Conservation (phyloP, 2,329 filamentous ascomycete genomes). For the Coniella lustricola region DNA sequence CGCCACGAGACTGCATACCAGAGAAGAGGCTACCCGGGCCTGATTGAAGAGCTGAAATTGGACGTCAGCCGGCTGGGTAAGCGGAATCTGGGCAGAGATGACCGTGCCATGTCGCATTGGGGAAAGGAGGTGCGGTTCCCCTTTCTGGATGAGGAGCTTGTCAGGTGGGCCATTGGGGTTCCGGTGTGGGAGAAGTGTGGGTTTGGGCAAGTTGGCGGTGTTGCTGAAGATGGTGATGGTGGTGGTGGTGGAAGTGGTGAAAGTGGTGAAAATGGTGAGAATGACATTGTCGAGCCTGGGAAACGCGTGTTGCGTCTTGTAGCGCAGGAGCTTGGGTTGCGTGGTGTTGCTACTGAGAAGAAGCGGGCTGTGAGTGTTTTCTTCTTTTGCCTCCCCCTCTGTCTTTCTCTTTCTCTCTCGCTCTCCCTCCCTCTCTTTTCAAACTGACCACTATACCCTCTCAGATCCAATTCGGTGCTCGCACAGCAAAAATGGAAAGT, state of each 20-base stretch:
- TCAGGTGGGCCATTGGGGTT: constrained; percentile 68
- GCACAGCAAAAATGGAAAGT: constrained; percentile 76
- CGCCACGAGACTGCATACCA: constrained; percentile 74
- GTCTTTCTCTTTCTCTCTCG: no score
- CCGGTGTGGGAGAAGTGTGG: constrained; percentile 85
- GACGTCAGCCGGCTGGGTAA: constrained; percentile 83
- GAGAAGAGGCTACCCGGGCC: constrained; percentile 59
- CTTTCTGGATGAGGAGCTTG: constrained; percentile 78
- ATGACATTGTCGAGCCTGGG: constrained; percentile 73
- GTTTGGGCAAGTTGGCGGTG: constrained; percentile 49
- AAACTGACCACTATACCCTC: not conserved
- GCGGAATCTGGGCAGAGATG: constrained; percentile 91
- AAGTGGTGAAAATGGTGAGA: no score
- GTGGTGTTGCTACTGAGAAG: constrained; percentile 70
- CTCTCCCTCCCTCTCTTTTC: not conserved
- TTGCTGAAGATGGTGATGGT: no score
- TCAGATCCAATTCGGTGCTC: constrained; percentile 74
- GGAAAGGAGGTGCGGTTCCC: constrained; percentile 84
- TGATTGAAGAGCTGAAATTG: constrained; percentile 75
- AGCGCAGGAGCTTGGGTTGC: constrained; percentile 67
- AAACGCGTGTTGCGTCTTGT: constrained; percentile 77
- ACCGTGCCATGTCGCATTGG: constrained; percentile 85
- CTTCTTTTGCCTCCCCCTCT: no score
- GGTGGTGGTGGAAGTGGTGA: no score
- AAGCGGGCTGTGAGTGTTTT: constrained; percentile 68